A percentile compares a stretch with the other conserved stretches of the same genome.
Evolutionary conservation across 1,284 basidiomycete genomes (phyloP).

Genomic region (Neonothopanus nambi): DNA sequence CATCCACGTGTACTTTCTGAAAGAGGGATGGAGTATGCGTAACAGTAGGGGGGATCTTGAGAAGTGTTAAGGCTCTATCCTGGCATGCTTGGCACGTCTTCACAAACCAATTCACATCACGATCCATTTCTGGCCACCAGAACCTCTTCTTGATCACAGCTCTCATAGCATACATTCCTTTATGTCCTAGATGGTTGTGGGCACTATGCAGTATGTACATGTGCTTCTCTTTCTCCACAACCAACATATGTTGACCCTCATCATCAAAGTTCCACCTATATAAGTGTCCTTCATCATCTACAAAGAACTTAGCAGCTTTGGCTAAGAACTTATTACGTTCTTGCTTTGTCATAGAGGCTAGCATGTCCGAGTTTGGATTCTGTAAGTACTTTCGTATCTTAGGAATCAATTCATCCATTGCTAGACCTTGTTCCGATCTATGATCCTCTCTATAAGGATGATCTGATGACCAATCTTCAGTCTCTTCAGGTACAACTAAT

Average conservation of each 20-base stretch:
- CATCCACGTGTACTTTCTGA: slow-evolving; percentile 1
- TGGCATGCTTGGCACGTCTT: background rate
- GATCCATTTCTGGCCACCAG: background rate
- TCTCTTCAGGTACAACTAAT: no score
- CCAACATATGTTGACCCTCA: slow-evolving; percentile 15
- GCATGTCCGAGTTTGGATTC: background rate
- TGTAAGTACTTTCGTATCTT: background rate
- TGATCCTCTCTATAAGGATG: no score
- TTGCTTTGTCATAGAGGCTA: background rate
- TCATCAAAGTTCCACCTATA: no score
- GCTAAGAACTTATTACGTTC: background rate
- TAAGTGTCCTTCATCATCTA: no score
- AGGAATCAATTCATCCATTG: no score
- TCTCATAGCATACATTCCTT: no score
- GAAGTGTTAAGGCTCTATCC: background rate
- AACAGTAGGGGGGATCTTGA: background rate
- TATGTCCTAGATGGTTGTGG: no score
- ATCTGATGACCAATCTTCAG: no score
- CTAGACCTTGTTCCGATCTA: no score
- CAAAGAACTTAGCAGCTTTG: no score
- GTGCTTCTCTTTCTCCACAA: slow-evolving; percentile 2
- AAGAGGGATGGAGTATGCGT: slow-evolving; percentile 1
- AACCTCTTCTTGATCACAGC: no score
- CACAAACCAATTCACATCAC: slow-evolving; percentile 1
- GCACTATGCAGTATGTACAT: slow-evolving; percentile 11